Base-by-base conservation (phyloP, 2,329 filamentous ascomycete genomes). In the Arthrobotrys megalospora region DNA sequence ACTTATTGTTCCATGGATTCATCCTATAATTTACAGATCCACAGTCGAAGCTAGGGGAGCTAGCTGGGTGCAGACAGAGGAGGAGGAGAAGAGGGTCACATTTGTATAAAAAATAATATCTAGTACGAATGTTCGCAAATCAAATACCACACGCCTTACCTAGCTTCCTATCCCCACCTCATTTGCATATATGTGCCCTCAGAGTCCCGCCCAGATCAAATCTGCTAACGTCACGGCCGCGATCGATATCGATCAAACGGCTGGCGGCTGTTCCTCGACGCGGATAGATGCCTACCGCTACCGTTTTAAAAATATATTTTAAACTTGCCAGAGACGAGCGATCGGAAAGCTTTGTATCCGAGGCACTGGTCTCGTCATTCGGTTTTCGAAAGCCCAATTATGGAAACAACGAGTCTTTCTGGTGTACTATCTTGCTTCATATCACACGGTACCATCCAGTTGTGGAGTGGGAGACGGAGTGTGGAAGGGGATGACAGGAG, bases 121-220 rank as follows among this genome's bases (percentile, higher is more conserved):
- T n/a, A n/a, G n/a, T n/a, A n/a, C n/a, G n/a, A n/a, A n/a, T 5
- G 24, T 28, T 28, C 5, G 24, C 5, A 28, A 28, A 5, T 2
- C 24, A 5, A 2, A 28, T 28, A 2, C 24, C 24, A 28, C 24
- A 28, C 24, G 24, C 24, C 24, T 28, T 28, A 28, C 24, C 24
- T 5, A 5, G 5, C 24, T 28, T 28, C n/a, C n/a, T n/a, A n/a
- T n/a, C n/a, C n/a, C n/a, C n/a, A n/a, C n/a, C n/a, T n/a, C n/a
- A n/a, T n/a, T n/a, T n/a, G n/a, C n/a, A n/a, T n/a, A n/a, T 34
- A 47, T 21, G 52, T 58, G 34, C 50, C 6, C 50, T 34, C 24
- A 53, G 16, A 21, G 6, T 60, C 32, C 34, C 34, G 8, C 24
- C 2, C 24, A 11, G 11, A 24, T 11, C 16, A 24, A 24, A 48